Base-by-base conservation (phyloP, 306 rosid species). In the Fagus sylvatica region DNA sequence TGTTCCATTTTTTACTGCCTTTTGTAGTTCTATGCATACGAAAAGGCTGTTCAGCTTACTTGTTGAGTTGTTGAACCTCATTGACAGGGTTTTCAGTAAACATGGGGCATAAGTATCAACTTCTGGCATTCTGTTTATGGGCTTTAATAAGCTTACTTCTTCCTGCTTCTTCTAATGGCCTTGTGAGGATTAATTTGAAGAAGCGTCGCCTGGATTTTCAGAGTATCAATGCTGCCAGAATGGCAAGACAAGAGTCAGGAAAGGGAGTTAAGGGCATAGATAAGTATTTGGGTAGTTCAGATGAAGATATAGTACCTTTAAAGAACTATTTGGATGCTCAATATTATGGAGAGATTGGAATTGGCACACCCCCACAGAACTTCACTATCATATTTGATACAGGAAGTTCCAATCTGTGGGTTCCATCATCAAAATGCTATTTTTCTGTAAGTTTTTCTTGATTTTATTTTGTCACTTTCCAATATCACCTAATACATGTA, bases 351-450 rank as follows among this genome's bases (percentile, higher is more conserved):
- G 97, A 88, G 89, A 93, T 93, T 83, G 89, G 95, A 74, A 88
- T 93, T 75, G 98, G 97, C 76, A 84, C 98, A 4, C 98, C 98
- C 13, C 90, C 93, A 42, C 98, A 93, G 76, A 89, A 80, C 28
- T 93, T 93, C 84, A 69, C 85, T 69, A 95, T 93, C 81, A 87
- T 93, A 79, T 93, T 93, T 77, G 98, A 93, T 82, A 89, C 94
- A 1, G 97, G 94, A 19, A 93, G 94, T 80, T 90, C 97, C 78
- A 93, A 93, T 82, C 91, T 93, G 12, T 93, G 96, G 96, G 92
- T 93, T 82, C 97, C 96, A 72, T 90, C 97, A 32, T 81, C 96
- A 48, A 87, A 89, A 79, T 93, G 97, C 87, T 86, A 81, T 36
- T 87, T 93, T 46, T 90, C 97, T 70, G 97, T 90, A 81, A 83